Evolutionary conservation across 768 basidiomycete genomes (phyloP).

Genomic region (Tricholoma matsutake): DNA sequence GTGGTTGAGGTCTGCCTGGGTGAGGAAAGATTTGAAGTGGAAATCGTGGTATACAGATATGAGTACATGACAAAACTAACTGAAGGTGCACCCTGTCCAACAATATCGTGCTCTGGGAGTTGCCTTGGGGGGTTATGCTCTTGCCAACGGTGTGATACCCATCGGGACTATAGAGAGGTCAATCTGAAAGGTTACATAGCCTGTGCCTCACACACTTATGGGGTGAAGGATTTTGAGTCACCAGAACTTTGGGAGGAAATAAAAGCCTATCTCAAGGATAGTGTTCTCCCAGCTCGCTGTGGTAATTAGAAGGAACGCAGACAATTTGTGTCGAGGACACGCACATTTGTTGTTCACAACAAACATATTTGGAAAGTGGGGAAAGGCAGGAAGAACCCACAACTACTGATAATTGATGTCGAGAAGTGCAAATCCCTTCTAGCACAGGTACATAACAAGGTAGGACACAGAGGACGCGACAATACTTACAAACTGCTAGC

Average conservation of each 20-base stretch:
- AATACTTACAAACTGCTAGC: too few relatives aligned
- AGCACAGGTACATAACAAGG: too few relatives aligned
- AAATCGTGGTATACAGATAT: conserved; percentile 17
- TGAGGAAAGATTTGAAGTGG: conserved; percentile 23
- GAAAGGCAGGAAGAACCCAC: conserved; percentile 15
- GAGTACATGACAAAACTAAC: conserved; percentile 16
- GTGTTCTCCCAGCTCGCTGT: neutral
- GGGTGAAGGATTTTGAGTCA: conserved; percentile 9
- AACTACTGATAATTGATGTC: conserved; percentile 20
- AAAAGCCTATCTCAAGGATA: neutral
- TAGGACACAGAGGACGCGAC: too few relatives aligned
- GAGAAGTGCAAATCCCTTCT: too few relatives aligned
- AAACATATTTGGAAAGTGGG: conserved; percentile 16
- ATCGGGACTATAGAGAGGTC: neutral
- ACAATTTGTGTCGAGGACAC: neutral
- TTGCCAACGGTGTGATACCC: neutral
- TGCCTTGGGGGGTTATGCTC: neutral
- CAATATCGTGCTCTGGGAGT: neutral
- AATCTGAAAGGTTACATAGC: neutral
- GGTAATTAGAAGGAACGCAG: neutral
- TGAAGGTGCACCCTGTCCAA: neutral
- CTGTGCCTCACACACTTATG: conserved; percentile 1
- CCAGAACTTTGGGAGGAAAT: conserved; percentile 14
- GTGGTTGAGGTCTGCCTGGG: neutral
- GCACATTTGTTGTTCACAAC: conserved; percentile 18